phyloP scores from a whole-genome alignment of 1,139 yeast genomes.

The Williopsis jadinii region DNA sequence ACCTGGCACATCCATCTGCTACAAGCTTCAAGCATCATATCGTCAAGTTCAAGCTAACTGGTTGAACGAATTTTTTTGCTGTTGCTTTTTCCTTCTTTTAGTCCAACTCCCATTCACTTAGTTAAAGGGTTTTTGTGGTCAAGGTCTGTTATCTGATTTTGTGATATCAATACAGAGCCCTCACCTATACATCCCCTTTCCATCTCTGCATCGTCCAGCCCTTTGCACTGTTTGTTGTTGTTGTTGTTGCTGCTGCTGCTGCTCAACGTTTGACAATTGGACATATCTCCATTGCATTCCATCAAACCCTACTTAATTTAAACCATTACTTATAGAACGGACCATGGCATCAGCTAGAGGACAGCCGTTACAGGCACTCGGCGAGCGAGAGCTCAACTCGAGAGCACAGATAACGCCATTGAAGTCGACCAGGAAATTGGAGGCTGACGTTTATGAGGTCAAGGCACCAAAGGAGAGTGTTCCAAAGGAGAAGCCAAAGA shows the following conservation, averaged over 20 bases:
- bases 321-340: neutral
- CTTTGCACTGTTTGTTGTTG: neutral
- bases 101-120: too few relatives aligned
- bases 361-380: slow-evolving; percentile 26
- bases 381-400: slow-evolving; percentile 24
- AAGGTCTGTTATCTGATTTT: too few relatives aligned
- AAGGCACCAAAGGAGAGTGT: slow-evolving; percentile 12
- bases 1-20: too few relatives aligned
- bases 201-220: too few relatives aligned
- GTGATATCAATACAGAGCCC: too few relatives aligned
- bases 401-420: slow-evolving; percentile 23
- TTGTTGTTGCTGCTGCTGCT: neutral
- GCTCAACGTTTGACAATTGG: too few relatives aligned
- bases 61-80: too few relatives aligned
- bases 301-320: neutral
- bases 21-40: too few relatives aligned
- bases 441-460: slow-evolving; percentile 9
- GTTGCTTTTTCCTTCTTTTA: too few relatives aligned
- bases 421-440: slow-evolving; percentile 21
- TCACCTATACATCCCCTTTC: too few relatives aligned
- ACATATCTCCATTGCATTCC: neutral
- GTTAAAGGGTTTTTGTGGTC: too few relatives aligned
- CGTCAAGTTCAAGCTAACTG: too few relatives aligned
- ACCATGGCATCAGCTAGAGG: slow-evolving; percentile 25
- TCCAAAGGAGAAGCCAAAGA: slow-evolving; percentile 30